A percentile compares a stretch with the other conserved stretches of the same genome.
phyloP scores from a whole-genome alignment of 352 stramenopile genomes.

The Aphanomyces euteiches region DNA sequence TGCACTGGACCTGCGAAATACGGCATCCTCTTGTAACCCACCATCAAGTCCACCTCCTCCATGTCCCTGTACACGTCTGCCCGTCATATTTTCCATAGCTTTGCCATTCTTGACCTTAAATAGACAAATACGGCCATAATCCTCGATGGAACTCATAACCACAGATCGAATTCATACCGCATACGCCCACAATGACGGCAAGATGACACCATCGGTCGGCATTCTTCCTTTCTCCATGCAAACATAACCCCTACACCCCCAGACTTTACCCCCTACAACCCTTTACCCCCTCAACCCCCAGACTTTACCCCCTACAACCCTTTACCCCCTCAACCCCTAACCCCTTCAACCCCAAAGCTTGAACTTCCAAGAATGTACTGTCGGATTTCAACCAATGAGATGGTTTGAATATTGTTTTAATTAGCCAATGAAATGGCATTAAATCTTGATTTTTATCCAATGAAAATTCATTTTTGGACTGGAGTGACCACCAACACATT shows the following conservation, averaged over 20 bases:
- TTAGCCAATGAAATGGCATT: neutral
- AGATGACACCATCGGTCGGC: too few relatives aligned
- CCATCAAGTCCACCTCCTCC: neutral
- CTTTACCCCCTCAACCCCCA: neutral
- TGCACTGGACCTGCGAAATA: conserved; percentile 61
- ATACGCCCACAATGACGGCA: too few relatives aligned
- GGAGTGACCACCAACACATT: neutral
- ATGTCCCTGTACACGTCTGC: too few relatives aligned
- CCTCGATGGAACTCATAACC: too few relatives aligned
- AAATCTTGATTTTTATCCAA: conserved; percentile 4
- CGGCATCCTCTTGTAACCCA: conserved; percentile 40
- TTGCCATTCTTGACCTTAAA: too few relatives aligned
- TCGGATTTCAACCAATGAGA: neutral
- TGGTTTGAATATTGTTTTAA: too few relatives aligned
- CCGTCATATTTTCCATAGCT: too few relatives aligned
- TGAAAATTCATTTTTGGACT: neutral
- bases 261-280: neutral
- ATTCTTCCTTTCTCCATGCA: too few relatives aligned
- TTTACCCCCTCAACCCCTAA: neutral
- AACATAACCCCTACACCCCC: too few relatives aligned
- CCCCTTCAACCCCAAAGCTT: too few relatives aligned
- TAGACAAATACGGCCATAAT: too few relatives aligned
- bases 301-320: neutral
- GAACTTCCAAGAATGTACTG: neutral
- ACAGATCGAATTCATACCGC: too few relatives aligned